Conservation (phyloP, 2,329 filamentous ascomycete species). For the Cryphonectria radicalis region DNA sequence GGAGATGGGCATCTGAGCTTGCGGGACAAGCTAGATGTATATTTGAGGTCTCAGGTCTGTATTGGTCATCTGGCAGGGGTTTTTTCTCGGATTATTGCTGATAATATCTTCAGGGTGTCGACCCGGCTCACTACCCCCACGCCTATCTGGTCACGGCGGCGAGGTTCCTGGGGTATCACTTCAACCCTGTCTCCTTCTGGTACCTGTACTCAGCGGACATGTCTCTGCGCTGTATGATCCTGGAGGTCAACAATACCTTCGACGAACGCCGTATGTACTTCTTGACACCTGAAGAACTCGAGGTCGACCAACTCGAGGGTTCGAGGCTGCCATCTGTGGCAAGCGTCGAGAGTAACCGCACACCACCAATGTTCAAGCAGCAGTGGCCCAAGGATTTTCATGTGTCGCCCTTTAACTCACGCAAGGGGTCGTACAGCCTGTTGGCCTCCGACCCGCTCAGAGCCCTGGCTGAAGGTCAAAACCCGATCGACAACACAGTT, state of each 20-base stretch:
- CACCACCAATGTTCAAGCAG: conserved; percentile 47
- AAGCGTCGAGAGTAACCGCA: conserved; percentile 9
- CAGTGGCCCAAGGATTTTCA: conserved; percentile 74
- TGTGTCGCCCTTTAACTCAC: conserved; percentile 74
- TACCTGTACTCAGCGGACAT: conserved; percentile 69
- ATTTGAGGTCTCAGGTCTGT: conserved; percentile 60
- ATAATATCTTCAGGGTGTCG: conserved; percentile 51
- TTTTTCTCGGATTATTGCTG: neutral
- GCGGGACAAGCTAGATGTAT: conserved; percentile 64
- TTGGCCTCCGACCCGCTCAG: conserved; percentile 53
- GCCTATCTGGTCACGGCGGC: conserved; percentile 75
- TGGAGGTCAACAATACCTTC: conserved; percentile 80
- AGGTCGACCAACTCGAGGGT: conserved; percentile 28
- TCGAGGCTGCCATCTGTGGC: neutral
- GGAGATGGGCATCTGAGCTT: conserved; percentile 57
- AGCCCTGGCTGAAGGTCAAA: conserved; percentile 42
- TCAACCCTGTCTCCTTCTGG: conserved; percentile 81
- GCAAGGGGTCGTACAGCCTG: conserved; percentile 59
- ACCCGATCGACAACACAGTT: conserved; percentile 62
- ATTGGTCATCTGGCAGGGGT: conserved; percentile 27
- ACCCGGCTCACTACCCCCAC: conserved; percentile 64
- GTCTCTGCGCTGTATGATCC: conserved; percentile 64
- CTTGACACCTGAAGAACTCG: conserved; percentile 45
- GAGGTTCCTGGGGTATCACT: conserved; percentile 69
- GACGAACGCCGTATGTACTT: conserved; percentile 72